phyloP scores from a whole-genome alignment of 176 grass and related monocot species.

The Ampelocalamus luodianensis region DNA sequence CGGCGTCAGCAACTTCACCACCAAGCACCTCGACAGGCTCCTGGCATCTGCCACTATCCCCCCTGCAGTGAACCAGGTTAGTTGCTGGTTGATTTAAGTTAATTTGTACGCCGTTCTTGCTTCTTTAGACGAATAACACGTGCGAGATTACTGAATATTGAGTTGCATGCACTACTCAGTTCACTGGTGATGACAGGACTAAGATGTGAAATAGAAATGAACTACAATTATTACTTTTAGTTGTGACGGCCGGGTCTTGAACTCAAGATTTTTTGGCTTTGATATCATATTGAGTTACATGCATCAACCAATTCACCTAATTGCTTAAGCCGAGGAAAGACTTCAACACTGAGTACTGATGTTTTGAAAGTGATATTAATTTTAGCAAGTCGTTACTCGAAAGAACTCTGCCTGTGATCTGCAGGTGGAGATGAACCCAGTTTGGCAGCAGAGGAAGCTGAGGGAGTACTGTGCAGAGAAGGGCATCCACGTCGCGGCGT shows the following conservation, averaged over 20 bases:
- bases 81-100: too few species aligned
- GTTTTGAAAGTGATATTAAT: background rate
- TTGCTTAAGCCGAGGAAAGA: background rate
- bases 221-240: background rate
- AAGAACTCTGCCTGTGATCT: background rate
- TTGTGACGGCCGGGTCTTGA: too few species aligned
- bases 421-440: constrained; percentile 68
- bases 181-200: too few species aligned
- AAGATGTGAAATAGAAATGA: too few species aligned
- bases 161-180: too few species aligned
- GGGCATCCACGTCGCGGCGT: constrained; percentile 60
- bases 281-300: too few species aligned
- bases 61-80: constrained; percentile 72
- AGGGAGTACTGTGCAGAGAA: constrained; percentile 47
- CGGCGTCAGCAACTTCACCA: constrained; percentile 81
- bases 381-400: background rate
- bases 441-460: constrained; percentile 69
- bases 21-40: constrained; percentile 48
- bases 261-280: too few species aligned
- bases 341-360: constrained; percentile 12
- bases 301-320: too few species aligned
- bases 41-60: constrained; percentile 36
- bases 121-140: background rate
- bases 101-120: background rate
- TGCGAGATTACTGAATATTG: too few species aligned